Base-by-base conservation (phyloP, 805 yeast genomes). In the Lipomyces oligophaga region DNA sequence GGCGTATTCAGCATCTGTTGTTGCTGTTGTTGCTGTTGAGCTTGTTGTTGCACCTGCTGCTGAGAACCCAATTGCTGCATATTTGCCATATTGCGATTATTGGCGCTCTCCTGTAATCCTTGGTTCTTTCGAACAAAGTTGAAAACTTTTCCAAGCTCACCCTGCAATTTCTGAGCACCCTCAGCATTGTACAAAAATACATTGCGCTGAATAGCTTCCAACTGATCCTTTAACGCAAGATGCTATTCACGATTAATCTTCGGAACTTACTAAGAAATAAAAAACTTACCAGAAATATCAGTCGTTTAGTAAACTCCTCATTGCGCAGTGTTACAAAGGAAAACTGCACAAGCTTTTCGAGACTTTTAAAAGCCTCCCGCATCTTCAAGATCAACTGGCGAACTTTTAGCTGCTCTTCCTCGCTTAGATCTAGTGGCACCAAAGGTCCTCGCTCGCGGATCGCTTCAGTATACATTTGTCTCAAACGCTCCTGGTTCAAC, bases 301-400 rank as follows among this genome's bases (percentile, higher is more conserved):
- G 21, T 24, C 41, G 24, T 33, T 27, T 25, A 24, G 56, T 52
- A 13, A 52, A 39, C 4, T 28, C 18, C 20, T 52, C 56, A 20
- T 52, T 52, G n/a, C 50, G 41, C 21, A 49, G 18, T n/a, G 43
- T 27, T 5, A 31, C 25, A 22, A 41, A 47, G 18, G 50, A 40
- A 47, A 49, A 52, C 16, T 45, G 43, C 16, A 43, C 45, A 28
- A 52, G 26, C 5, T 54, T 27, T 34, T 52, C 56, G 32, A 52
- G 39, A 21, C 49, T 53, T 13, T 45, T 15, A 18, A 44, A 43
- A 3, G 54, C 56, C 15, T 48, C 54, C 30, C 45, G 54, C 26
- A 52, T n/a, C 39, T 22, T 24, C 8, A 40, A 15, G 16, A 52
- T 18, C 2, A 39, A 45, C 7, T 41, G 24, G 19, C 45, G 41